A percentile compares a stretch with the other conserved stretches of the same genome.
phyloP scores from a whole-genome alignment of 2,329 filamentous ascomycete species.

The Amylocarpus encephaloides region DNA sequence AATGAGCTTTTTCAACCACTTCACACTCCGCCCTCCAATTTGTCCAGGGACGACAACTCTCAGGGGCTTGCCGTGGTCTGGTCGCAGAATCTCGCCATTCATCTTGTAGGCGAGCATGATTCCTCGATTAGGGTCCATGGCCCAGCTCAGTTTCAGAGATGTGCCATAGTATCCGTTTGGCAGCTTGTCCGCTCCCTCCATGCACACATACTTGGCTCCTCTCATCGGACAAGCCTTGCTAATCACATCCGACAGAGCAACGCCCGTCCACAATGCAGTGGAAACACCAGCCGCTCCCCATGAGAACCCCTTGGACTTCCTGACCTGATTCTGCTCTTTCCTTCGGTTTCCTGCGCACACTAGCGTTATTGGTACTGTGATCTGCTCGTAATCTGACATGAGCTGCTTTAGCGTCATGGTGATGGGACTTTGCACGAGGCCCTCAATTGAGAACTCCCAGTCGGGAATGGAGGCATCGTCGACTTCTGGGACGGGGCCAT shows the following conservation, averaged over 20 bases:
- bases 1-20: conserved; percentile 81
- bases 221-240: conserved; percentile 59
- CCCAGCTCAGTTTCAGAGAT: conserved; percentile 83
- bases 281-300: conserved; percentile 87
- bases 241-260: conserved; percentile 66
- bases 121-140: conserved; percentile 72
- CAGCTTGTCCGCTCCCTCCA: conserved; percentile 82
- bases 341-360: conserved; percentile 88
- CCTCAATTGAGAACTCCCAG: conserved; percentile 81
- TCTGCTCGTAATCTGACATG: conserved; percentile 67
- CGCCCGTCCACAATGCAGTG: conserved; percentile 82
- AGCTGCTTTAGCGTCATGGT: conserved; percentile 67
- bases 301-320: conserved; percentile 89
- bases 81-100: conserved; percentile 75
- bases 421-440: conserved; percentile 72
- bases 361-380: conserved; percentile 80
- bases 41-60: conserved; percentile 81
- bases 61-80: conserved; percentile 82
- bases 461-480: conserved; percentile 63
- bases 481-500: conserved; percentile 75
- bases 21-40: conserved; percentile 87
- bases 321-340: conserved; percentile 87
- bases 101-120: conserved; percentile 86
- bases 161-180: conserved; percentile 89
- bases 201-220: conserved; percentile 75